Evolutionary conservation across 2,329 filamentous ascomycete species (phyloP), one percentile per base, ranked within the genome.

Genomic region (Aspergillus proliferans): DNA sequence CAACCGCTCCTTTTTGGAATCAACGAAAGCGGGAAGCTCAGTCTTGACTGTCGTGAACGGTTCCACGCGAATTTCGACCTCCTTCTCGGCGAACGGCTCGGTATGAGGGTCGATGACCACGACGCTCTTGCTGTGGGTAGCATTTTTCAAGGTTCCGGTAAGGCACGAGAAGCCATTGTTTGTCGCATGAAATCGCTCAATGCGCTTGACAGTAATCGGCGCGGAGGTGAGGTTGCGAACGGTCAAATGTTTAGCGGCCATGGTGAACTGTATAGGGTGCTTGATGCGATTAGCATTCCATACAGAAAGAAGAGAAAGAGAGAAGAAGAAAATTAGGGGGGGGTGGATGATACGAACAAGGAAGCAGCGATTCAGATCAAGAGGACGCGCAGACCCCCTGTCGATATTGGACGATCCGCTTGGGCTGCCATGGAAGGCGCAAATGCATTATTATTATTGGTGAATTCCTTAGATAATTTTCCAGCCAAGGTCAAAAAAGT

Each of bases 171-270:
- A 55, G 51, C 68, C 57, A 58, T 47, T 58, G 57, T 49, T 65
- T 67, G 53, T 78, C 72, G 73, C 77, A 57, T 83, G 80, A 66
- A 90, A 90, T 57, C 85, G 84, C 72, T 94, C 87, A 50, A 92
- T 75, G 51, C 76, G 68, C 67, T 83, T 84, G 59, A 96, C 79
- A 57, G 85, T 81, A 48, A 95, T 74, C n/a, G 83, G 77, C 44
- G 80, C 84, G 49, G 81, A 76, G 41, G 88, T 92, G 56, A 95
- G 74, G 68, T 96, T 96, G 61, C 91, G 88, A 60, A 96, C 81
- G 4, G 80, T 87, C 57, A 95, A 73, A 28, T 61, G 50, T 48
- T 71, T 62, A 38, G 68, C 68, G 43, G 65, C 67, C 70, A 73
- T 71, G 9, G 33, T 46, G 44, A 12, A 10, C 26, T 30, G 26